phyloP scores from a whole-genome alignment of 371 early-diverging fungal genomes.

The Saksenaea vasiformis region DNA sequence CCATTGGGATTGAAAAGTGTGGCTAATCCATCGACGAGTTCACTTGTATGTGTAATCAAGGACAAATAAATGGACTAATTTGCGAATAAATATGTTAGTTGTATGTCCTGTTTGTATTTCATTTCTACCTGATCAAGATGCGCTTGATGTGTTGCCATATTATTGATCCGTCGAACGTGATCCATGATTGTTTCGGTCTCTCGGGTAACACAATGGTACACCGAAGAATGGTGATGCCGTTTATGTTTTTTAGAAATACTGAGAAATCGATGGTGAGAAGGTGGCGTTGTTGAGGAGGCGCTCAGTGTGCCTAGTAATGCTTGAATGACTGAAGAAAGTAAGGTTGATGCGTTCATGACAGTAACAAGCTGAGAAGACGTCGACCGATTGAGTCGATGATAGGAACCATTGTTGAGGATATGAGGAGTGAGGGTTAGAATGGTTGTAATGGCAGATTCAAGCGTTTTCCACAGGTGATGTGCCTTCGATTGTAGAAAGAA shows the following conservation, averaged over 20 bases:
- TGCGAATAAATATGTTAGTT: background rate
- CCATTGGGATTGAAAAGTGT: background rate
- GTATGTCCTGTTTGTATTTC: background rate
- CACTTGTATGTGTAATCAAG: background rate
- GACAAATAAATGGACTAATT: background rate
- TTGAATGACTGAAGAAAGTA: conserved; percentile 7
- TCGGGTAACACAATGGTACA: background rate
- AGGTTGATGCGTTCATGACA: conserved; percentile 8
- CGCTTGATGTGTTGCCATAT: background rate
- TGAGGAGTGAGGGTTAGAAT: conserved; percentile 12
- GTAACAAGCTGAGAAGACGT: background rate
- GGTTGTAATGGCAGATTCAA: conserved; percentile 7
- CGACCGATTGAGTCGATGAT: conserved; percentile 2
- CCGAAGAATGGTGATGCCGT: background rate
- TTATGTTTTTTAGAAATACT: conserved; percentile 18
- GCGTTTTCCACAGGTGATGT: conserved; percentile 1
- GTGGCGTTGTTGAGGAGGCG: conserved; percentile 18
- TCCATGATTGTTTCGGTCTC: conserved; percentile 4
- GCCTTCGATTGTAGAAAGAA: background rate
- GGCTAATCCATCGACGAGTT: background rate
- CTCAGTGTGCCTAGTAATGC: conserved; percentile 6
- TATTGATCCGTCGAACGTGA: background rate
- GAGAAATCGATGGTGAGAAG: conserved; percentile 25
- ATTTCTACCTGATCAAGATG: conserved; percentile 4
- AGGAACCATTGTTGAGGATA: conserved; percentile 2